Conservation (phyloP, 2,329 filamentous ascomycete genomes). For the Setomelanomma holmii region DNA sequence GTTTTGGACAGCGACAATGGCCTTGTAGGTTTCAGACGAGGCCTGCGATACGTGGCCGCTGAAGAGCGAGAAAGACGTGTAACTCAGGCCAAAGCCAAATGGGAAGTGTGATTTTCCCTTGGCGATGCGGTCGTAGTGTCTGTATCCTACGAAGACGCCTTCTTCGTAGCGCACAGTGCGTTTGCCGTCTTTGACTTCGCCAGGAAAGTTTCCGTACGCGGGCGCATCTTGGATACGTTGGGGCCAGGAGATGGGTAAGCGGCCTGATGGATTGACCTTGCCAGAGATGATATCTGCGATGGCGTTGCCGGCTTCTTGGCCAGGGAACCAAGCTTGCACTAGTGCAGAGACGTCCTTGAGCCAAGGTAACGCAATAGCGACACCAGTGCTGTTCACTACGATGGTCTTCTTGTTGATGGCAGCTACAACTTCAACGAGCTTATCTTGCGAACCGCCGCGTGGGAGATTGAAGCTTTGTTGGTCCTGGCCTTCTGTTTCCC, state of each 20-base stretch:
- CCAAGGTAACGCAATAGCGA: conserved; percentile 76
- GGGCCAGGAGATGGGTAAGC: conserved; percentile 50
- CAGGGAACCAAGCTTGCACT: conserved; percentile 52
- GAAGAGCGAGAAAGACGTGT: conserved; percentile 53
- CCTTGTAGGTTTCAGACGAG: conserved; percentile 54
- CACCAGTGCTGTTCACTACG: conserved; percentile 79
- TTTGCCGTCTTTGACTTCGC: conserved; percentile 56
- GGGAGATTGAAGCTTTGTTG: conserved; percentile 63
- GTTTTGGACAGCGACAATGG: conserved; percentile 58
- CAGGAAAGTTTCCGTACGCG: conserved; percentile 49
- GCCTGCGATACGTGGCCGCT: conserved; percentile 65
- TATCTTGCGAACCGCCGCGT: conserved; percentile 62
- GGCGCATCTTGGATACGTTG: conserved; percentile 45
- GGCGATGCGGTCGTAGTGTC: conserved; percentile 65
- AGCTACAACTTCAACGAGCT: conserved; percentile 70
- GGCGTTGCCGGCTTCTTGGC: conserved; percentile 52
- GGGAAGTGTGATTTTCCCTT: conserved; percentile 58
- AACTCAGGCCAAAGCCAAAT: conserved; percentile 50
- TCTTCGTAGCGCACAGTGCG: conserved; percentile 67
- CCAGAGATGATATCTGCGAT: conserved; percentile 53
- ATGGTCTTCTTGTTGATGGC: conserved; percentile 72
- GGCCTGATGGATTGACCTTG: conserved; percentile 48
- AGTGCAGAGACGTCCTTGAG: conserved; percentile 54
- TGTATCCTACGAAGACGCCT: conserved; percentile 62
- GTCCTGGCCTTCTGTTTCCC: conserved; percentile 67